A percentile compares a stretch with the other conserved stretches of the same genome.
phyloP scores from a whole-genome alignment of 2,329 filamentous ascomycete species.

The Ophiognomonia clavigignenti-juglandacearum region DNA sequence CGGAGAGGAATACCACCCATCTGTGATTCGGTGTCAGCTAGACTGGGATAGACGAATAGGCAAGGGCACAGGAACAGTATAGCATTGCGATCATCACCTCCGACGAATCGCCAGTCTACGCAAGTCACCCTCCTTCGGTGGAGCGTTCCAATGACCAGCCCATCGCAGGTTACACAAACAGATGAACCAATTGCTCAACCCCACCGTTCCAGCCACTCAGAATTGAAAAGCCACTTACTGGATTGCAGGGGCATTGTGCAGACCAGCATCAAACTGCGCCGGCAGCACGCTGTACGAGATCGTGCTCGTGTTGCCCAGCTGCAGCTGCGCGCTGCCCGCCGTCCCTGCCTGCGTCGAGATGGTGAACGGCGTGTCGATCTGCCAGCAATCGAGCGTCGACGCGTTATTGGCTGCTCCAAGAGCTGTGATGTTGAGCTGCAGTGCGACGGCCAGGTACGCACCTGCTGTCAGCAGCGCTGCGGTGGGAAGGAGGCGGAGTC shows the following conservation, averaged over 20 bases:
- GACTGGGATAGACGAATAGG: too few relatives aligned
- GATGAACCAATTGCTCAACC: too few relatives aligned
- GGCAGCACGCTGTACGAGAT: constrained; percentile 33
- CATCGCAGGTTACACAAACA: too few relatives aligned
- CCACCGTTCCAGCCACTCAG: background rate
- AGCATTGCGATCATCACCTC: too few relatives aligned
- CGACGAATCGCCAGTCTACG: too few relatives aligned
- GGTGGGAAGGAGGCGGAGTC: background rate
- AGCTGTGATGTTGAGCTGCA: constrained; percentile 36
- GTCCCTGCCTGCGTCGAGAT: constrained; percentile 27
- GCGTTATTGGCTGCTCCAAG: constrained; percentile 29
- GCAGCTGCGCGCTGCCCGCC: constrained; percentile 24
- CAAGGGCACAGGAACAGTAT: too few relatives aligned
- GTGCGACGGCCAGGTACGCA: background rate
- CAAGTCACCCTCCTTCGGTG: too few relatives aligned
- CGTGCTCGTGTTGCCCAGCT: constrained; percentile 28
- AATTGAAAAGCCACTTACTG: constrained; percentile 29
- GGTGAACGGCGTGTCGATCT: constrained; percentile 30
- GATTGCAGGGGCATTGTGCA: constrained; percentile 35
- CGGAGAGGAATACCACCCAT: constrained; percentile 33
- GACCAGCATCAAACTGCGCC: constrained; percentile 30
- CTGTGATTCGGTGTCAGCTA: too few relatives aligned
- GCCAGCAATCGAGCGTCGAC: constrained; percentile 42
- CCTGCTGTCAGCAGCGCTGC: background rate
- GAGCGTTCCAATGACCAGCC: too few relatives aligned